Percentiles rank a stretch among this genome's conserved stretches.
Conservation (phyloP, 2,329 filamentous ascomycete genomes). For the Cryphonectria japonica region DNA sequence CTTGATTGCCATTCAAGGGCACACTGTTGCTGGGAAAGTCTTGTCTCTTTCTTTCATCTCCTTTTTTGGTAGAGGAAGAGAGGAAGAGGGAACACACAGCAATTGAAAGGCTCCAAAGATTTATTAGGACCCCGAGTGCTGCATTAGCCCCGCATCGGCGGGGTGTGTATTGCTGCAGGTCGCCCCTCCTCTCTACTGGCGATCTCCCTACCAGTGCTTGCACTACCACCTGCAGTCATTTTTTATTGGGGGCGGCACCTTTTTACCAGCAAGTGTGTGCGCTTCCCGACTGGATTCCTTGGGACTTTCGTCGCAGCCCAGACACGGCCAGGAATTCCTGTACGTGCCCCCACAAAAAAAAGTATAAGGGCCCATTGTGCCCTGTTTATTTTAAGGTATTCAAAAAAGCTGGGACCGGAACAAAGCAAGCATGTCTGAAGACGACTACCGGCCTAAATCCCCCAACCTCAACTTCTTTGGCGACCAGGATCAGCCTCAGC, state of each 20-base stretch:
- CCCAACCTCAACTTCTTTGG: conserved; percentile 50
- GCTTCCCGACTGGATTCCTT: not conserved
- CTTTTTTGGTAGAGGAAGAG: not conserved
- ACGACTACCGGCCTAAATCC: conserved; percentile 60
- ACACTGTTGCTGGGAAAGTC: not conserved
- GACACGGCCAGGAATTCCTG: conserved; percentile 2
- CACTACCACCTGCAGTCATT: not conserved
- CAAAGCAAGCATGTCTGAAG: conserved; percentile 32
- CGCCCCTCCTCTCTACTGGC: not conserved
- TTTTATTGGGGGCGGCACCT: not conserved
- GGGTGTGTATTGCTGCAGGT: not conserved
- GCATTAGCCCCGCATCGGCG: conserved; percentile 1
- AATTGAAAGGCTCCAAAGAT: not conserved
- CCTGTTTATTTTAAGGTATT: conserved; percentile 8
- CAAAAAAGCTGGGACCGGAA: not conserved
- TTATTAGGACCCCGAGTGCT: not conserved
- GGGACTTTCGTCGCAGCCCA: not conserved
- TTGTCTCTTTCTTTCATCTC: not conserved
- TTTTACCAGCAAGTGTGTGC: not conserved
- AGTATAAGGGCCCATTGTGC: conserved; percentile 5
- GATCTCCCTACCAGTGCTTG: not conserved
- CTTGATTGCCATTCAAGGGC: not conserved
- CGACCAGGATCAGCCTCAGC: conserved; percentile 30
- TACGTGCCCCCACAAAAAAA: conserved; percentile 16
- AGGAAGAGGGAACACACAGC: not conserved